Percentiles rank a stretch among this genome's conserved stretches.
These are phyloP conservation scores for Agarophyton chilense DNA, from an alignment of 23 red algal genomes.

Conservation along the genomic window DNA sequence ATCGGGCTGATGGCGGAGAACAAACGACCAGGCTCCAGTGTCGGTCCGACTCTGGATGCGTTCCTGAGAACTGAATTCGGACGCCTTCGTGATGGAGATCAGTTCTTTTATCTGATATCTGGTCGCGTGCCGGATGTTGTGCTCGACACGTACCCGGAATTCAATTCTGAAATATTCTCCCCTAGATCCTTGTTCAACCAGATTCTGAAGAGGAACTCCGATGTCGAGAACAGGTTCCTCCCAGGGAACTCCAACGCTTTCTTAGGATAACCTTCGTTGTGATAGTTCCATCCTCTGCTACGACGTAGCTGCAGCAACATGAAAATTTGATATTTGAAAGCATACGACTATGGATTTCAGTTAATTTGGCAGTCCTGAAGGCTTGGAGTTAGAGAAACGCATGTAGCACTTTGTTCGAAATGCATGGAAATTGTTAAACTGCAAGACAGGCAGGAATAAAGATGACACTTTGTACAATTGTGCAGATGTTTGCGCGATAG, in stretches of 20 bases:
- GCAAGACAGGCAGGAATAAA: no score
- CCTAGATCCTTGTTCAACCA: neutral
- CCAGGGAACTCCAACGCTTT: neutral
- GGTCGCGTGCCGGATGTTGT: neutral
- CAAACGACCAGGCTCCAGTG: neutral
- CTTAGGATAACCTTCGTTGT: neutral
- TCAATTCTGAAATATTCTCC: neutral
- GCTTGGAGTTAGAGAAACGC: no score
- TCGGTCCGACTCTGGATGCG: slow-evolving; percentile 22
- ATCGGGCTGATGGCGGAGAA: slow-evolving; percentile 57
- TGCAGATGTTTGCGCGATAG: no score
- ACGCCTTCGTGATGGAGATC: slow-evolving; percentile 62
- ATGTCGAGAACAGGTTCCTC: neutral
- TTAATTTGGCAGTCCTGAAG: no score
- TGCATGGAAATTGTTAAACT: no score
- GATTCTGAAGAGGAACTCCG: neutral
- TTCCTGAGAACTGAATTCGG: slow-evolving; percentile 30
- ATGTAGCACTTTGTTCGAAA: no score
- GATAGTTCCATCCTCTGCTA: no score
- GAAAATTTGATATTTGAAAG: no score
- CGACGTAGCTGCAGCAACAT: no score
- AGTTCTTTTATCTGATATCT: slow-evolving; percentile 52
- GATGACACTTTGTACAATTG: no score
- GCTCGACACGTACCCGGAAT: neutral
- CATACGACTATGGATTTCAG: no score